These are phyloP conservation scores for Geranium incanum DNA, from an alignment of 441 rosid genomes.

Conservation along the genomic window DNA sequence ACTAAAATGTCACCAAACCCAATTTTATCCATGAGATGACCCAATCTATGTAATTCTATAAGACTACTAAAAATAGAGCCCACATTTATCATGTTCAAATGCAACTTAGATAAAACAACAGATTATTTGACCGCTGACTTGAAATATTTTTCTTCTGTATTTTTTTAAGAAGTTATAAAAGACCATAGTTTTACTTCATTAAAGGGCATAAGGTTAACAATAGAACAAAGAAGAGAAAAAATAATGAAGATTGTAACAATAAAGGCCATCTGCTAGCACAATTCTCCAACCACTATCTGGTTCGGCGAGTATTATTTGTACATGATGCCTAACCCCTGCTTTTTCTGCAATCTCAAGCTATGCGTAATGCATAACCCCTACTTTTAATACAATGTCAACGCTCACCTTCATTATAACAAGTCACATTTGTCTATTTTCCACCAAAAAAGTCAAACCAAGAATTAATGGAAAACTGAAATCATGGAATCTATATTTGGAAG, in stretches of 20 bases:
- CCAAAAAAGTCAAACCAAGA: too few species aligned
- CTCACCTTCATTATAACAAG: too few species aligned
- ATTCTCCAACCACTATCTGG: too few species aligned
- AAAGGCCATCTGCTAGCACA: too few species aligned
- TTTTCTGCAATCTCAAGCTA: too few species aligned
- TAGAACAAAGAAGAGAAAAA: background rate
- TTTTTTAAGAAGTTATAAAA: too few species aligned
- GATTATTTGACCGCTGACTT: too few species aligned
- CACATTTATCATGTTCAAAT: background rate
- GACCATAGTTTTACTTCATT: background rate
- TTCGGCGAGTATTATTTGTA: too few species aligned
- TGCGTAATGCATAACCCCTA: too few species aligned
- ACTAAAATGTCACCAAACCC: background rate
- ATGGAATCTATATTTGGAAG: background rate
- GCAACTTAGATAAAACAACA: background rate
- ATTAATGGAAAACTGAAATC: background rate
- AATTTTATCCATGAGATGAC: background rate
- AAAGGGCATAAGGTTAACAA: background rate
- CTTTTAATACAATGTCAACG: too few species aligned
- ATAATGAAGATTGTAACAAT: background rate
- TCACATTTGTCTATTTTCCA: too few species aligned
- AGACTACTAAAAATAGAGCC: background rate
- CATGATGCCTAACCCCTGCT: too few species aligned
- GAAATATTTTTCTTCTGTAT: background rate
- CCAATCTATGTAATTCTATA: background rate